These are phyloP conservation scores for Neonectria ditissima DNA, from an alignment of 2,329 filamentous ascomycete species.

Conservation along the genomic window DNA sequence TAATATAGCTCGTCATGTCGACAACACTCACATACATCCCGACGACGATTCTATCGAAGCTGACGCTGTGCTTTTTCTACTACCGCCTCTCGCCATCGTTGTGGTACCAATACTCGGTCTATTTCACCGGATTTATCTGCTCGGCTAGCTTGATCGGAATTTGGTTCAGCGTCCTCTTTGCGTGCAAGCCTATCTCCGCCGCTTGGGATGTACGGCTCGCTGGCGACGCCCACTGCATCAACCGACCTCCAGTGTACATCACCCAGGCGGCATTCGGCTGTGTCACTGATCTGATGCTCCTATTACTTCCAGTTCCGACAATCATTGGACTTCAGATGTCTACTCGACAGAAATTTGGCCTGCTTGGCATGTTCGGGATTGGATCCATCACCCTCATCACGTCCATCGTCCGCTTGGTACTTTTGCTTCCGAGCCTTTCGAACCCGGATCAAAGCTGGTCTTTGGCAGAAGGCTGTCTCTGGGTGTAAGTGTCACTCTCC, in stretches of 20 bases:
- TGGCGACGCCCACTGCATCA: slow-evolving; percentile 52
- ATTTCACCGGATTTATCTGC: slow-evolving; percentile 42
- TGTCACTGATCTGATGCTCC: slow-evolving; percentile 58
- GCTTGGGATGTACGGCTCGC: slow-evolving; percentile 43
- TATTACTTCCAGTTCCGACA: slow-evolving; percentile 57
- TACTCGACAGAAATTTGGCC: slow-evolving; percentile 56
- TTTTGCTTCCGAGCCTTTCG: slow-evolving; percentile 37
- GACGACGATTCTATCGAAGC: slow-evolving; percentile 48
- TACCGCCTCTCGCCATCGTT: slow-evolving; percentile 47
- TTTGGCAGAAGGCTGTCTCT: slow-evolving; percentile 36
- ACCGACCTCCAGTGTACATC: slow-evolving; percentile 59
- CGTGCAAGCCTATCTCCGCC: slow-evolving; percentile 47
- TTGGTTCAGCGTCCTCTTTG: slow-evolving; percentile 49
- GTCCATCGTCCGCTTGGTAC: slow-evolving; percentile 43
- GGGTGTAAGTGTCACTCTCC: slow-evolving; percentile 31
- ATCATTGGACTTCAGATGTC: slow-evolving; percentile 58
- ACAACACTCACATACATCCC: slow-evolving; percentile 45
- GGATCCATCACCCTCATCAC: slow-evolving; percentile 50
- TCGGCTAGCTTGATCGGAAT: slow-evolving; percentile 45
- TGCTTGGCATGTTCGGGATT: slow-evolving; percentile 56
- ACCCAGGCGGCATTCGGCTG: slow-evolving; percentile 59
- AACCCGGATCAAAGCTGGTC: slow-evolving; percentile 43
- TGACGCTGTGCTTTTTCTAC: slow-evolving; percentile 51
- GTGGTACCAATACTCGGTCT: slow-evolving; percentile 45
- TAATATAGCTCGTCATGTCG: slow-evolving; percentile 31